A percentile compares a stretch with the other conserved stretches of the same genome.
Evolutionary conservation across 192 early-diverging fungal species (phyloP).

Genomic region (Oehlia diaphana): DNA sequence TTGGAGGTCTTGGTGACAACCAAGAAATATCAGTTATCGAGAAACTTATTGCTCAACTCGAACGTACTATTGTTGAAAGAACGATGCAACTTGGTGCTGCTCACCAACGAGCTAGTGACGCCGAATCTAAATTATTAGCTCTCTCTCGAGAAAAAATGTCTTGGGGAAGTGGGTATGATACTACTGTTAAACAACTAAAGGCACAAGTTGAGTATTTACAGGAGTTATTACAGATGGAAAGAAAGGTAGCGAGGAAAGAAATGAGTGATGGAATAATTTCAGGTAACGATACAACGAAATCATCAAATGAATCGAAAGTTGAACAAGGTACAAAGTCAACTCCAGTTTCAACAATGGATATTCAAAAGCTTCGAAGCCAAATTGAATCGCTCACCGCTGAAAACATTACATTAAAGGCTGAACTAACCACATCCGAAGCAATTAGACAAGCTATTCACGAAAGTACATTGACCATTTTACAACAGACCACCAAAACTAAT

Average conservation of each 20-base stretch:
- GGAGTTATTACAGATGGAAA: constrained; percentile 28
- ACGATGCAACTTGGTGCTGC: constrained; percentile 21
- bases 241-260: constrained; percentile 9
- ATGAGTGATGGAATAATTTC: not conserved
- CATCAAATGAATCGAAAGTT: not conserved
- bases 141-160: constrained; percentile 19
- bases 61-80: constrained; percentile 27
- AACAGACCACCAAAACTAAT: not conserved
- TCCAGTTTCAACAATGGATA: not conserved
- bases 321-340: not conserved
- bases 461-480: constrained; percentile 13
- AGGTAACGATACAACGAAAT: not conserved
- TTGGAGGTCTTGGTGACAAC: constrained; percentile 11
- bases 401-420: not conserved
- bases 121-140: constrained; percentile 20
- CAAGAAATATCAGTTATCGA: constrained; percentile 22
- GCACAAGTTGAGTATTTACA: constrained; percentile 18
- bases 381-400: constrained; percentile 3
- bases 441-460: constrained; percentile 14
- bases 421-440: not conserved
- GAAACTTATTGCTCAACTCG: constrained; percentile 22
- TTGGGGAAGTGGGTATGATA: constrained; percentile 27
- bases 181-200: constrained; percentile 8
- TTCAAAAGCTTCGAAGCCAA: constrained; percentile 6
- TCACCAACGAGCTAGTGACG: constrained; percentile 21